Conservation (phyloP, 768 basidiomycete species). For the Rhodocollybia butyracea region DNA sequence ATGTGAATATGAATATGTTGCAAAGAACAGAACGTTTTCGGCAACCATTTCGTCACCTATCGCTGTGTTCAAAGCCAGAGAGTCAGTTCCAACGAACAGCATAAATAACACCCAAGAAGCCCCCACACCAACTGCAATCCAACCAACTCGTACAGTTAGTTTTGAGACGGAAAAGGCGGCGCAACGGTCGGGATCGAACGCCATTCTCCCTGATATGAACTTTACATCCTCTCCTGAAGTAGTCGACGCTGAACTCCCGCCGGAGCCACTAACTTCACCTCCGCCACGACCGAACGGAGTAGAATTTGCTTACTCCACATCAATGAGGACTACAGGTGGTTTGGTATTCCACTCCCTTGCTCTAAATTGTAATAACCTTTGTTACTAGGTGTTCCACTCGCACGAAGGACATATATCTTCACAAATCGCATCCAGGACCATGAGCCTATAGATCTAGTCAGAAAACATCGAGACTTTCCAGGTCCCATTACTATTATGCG, state of each 20-base stretch:
- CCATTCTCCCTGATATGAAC: conserved; percentile 21
- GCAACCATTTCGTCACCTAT: conserved; percentile 32
- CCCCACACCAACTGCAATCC: not conserved
- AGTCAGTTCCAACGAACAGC: conserved; percentile 2
- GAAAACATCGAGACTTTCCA: conserved; percentile 46
- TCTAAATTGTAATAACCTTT: not conserved
- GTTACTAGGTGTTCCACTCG: conserved; percentile 19
- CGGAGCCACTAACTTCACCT: conserved; percentile 10
- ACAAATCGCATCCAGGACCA: conserved; percentile 13
- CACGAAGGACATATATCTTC: conserved; percentile 27
- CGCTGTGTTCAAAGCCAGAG: conserved; percentile 10
- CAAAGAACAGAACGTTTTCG: conserved; percentile 21
- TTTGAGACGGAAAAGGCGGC: conserved; percentile 6
- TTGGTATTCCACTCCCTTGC: not conserved
- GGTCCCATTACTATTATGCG: conserved; percentile 37
- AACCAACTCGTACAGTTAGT: conserved; percentile 7
- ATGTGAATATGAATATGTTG: conserved; percentile 37
- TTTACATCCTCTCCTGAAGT: conserved; percentile 33
- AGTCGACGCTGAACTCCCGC: conserved; percentile 20
- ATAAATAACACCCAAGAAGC: not conserved
- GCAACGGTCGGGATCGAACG: not conserved
- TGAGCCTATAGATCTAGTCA: conserved; percentile 14
- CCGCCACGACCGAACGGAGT: conserved; percentile 1
- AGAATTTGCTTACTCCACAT: conserved; percentile 2
- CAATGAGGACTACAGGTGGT: not conserved